Base-by-base conservation (phyloP, 495 filamentous ascomycete species). In the Aspergillus cristatus region DNA sequence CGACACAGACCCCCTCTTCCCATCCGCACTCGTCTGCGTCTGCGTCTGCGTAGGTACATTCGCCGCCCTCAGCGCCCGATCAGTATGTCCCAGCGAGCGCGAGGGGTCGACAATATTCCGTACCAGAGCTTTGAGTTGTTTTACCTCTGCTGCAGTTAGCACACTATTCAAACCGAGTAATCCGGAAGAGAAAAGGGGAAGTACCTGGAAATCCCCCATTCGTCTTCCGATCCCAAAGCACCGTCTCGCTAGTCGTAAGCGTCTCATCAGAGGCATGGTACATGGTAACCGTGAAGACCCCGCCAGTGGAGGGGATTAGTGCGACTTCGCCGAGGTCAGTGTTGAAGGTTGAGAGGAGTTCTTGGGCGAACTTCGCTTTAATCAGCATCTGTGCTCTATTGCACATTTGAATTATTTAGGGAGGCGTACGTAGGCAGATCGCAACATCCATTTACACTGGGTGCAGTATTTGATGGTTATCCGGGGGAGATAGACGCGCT, bases 291-390 rank as follows among this genome's bases (percentile, higher is more conserved):
- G 73, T 69, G 54, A 98, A 98, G 15, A 82, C 60, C 0, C 91
- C 91, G 16, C 91, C 89, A 0, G 86, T 94, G 13, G 78, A 55
- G 0, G 91, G 91, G 28, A 90, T 73, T 0, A 98, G 77, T n/a
- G 91, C 76, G 11, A 98, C 81, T 59, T 97, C 90, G 32, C 90
- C 88, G 0, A 98, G 71, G 38, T 79, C 70, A 10, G 79, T 88
- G 35, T 74, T 71, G 67, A 98, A 98, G 6, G 91, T 98, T n/a
- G 86, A 91, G 42, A 98, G 80, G 37, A 98, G 84, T 63, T 98
- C 91, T 76, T 98, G 91, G 31, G 84, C 88, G 63, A 84, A 95
- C 86, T 94, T 14, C 35, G 4, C 1, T 7, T 14, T 30, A 14
- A n/a, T 4, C 28, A 4, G 5, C 28, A 30, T n/a, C 28, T 30